Base-by-base conservation (phyloP, 768 basidiomycete species). In the Jaapia argillacea region DNA sequence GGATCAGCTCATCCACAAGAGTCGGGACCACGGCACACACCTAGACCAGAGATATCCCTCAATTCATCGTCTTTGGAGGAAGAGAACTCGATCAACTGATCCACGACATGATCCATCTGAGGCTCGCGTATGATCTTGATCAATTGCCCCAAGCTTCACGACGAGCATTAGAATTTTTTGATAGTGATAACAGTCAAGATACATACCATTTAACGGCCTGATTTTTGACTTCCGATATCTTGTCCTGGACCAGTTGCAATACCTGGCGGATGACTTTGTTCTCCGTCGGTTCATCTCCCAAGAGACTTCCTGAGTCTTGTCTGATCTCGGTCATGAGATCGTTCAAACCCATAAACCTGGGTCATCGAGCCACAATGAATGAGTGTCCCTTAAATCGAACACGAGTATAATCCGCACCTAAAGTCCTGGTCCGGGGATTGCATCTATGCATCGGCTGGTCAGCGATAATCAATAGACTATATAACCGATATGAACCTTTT, bases 211-310 rank as follows among this genome's bases (percentile, higher is more conserved):
- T 91, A 7, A 96, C 94, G 2, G 91, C 90, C 60, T 89, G 85
- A 56, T 96, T 96, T 71, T 98, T 98, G 50, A 98, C 96, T 68
- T 99, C 96, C 5, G 91, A 91, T 52, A 93, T 97, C 63, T 83
- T 85, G 66, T 99, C 96, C 57, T 88, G 85, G 4, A 97, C 83
- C 16, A 97, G 74, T 25, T 77, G 69, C 35, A 97, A 70, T 1
- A 98, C 91, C 59, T 85, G 80, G 33, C 76, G 77, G 38, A 94
- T 71, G 41, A 94, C 80, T 58, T 85, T 86, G 58, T 69, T 79
- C 69, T 99, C 96, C 24, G 82, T 75, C 4, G 70, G 53, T 58
- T 97, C 93, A 58, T 99, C 94, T 43, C 89, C 79, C 7, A 77
- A 64, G 60, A 92, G 91, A 40, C 74, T 79, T 39, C 61, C 64